Evolutionary conservation across 2,329 filamentous ascomycete genomes (phyloP), one percentile per base, ranked within the genome.

Genomic region (Hypoxylon rubiginosum): DNA sequence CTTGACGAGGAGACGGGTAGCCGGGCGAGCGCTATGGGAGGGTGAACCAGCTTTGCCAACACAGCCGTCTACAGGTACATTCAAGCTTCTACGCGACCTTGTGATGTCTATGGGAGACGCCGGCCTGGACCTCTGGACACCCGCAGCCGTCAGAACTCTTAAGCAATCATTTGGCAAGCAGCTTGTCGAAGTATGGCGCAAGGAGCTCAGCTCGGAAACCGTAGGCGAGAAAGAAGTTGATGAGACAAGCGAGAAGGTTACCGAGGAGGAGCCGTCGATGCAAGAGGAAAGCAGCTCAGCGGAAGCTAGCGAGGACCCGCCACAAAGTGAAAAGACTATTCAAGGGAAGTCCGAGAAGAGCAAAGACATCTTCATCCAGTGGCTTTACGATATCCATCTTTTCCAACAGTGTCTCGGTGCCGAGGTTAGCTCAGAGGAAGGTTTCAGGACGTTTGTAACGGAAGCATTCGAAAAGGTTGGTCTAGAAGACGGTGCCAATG

Each of bases 61-160:
- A 5, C 92, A 96, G 73, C 93, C 93, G 0, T 95, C 93, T 0
- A 90, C 92, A 0, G 84, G 85, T 19, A 82, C 89, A 0, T 97
- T 97, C 75, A 87, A 85, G 64, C 90, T 97, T 58, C 74, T 97
- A 52, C 87, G 88, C 24, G 83, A 83, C 48, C 75, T 97, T 28
- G 86, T 88, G 4, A 80, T 82, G 50, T 82, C 85, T 4, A 97
- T 97, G 93, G 86, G 86, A 3, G 82, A 84, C 11, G 82, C 86
- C 2, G 94, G 94, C 0, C 82, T 87, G 49, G 95, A 97, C 76
- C 78, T 97, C 2, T 98, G 94, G 94, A 94, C 90, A 57, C 85
- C 88, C 2, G 82, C 84, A 1, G 91, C 92, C 0, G 86, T 94
- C 1, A 72, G 73, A 0, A 81, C 82, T 0, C 74, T 97, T 68